Conservation (phyloP, 164 flowering plant genomes). For the Santalum album region DNA sequence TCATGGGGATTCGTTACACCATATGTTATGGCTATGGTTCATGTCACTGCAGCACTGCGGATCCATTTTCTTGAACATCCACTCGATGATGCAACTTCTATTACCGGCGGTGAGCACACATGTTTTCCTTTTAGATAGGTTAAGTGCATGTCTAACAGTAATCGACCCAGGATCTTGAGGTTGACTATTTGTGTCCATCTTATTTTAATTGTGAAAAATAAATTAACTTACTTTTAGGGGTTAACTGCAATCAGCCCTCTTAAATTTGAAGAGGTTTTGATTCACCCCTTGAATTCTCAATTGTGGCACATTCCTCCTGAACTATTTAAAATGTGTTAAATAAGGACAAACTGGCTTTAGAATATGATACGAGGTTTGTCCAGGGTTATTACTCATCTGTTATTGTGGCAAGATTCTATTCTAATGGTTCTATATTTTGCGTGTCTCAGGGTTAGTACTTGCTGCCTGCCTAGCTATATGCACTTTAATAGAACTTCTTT, state of each 20-base stretch:
- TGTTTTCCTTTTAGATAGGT: conserved; percentile 21
- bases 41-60: conserved; percentile 60
- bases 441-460: conserved; percentile 50
- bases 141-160: not conserved
- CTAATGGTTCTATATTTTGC: no score
- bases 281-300: no score
- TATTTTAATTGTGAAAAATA: not conserved
- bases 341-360: no score
- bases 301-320: no score
- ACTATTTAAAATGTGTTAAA: no score
- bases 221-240: no score
- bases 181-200: not conserved
- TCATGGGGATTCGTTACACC: conserved; percentile 99
- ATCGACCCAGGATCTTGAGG: no score
- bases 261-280: no score
- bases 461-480: conserved; percentile 48
- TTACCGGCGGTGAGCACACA: conserved; percentile 54
- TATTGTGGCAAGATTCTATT: no score
- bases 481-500: conserved; percentile 61
- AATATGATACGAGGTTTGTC: not conserved
- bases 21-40: conserved; percentile 61
- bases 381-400: not conserved
- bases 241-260: no score
- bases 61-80: conserved; percentile 27
- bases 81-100: conserved; percentile 27